Evolutionary conservation across 768 basidiomycete species (phyloP), one percentile per base, ranked within the genome.

Genomic region (Pleurotus tuoliensis): DNA sequence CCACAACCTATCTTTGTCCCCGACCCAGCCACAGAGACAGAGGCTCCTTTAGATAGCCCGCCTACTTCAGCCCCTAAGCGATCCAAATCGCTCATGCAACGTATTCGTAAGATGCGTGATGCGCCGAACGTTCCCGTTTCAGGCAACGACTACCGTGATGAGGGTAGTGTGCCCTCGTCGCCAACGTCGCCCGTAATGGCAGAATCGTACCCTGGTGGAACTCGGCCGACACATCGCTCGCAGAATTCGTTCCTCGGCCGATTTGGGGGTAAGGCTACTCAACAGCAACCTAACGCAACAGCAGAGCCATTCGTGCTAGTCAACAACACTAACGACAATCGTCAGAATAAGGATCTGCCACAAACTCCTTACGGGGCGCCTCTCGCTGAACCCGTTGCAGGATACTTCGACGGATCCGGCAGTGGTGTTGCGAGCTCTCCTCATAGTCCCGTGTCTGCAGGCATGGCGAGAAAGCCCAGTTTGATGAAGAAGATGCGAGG

Each of bases 71-170:
- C 73, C 38, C 82, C 87, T 7, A 88, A 87, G 68, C 87, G 92
- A 25, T 83, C 82, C 62, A 92, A 85, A 70, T 92, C 89, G 12
- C 73, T 94, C 60, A 93, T 94, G 82, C 88, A 93, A 46, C 88
- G 92, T 55, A 89, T 94, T 66, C 84, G 89, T 57, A 90, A 85
- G 71, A 92, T 93, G 90, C 85, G 91, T 37, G 91, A 93, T 64
- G 74, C 86, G 7, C 91, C 91, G 8, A 93, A 92, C 59, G 84
- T 92, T 1, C 91, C 91, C 13, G 80, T 89, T n/a, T 67, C 67
- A 27, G 69, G 74, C 27, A 76, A 77, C 54, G 77, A 77, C 46
- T 53, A 53, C 24, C 51, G 51, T 40, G 51, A 53, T 1, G 69
- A 73, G 30, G 69, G 73, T 20, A 73, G 73, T 5, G 75, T 75